A percentile compares a stretch with the other conserved stretches of the same genome.
phyloP scores from a whole-genome alignment of 2,329 filamentous ascomycete genomes.

The Didymellaceae sp. region DNA sequence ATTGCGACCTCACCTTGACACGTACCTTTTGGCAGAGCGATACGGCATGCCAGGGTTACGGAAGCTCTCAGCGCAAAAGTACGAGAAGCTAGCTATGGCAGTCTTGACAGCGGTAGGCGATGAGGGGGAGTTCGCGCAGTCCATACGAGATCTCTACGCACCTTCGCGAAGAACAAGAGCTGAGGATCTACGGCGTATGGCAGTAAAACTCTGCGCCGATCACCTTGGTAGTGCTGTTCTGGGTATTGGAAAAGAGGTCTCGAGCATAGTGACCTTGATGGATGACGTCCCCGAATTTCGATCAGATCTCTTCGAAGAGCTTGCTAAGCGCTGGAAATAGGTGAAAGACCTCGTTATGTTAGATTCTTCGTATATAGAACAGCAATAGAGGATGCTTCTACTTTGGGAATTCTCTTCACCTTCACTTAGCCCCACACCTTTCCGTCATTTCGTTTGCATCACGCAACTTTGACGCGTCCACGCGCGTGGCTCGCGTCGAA shows the following conservation, averaged over 20 bases:
- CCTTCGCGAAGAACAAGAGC: conserved; percentile 30
- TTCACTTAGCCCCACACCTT: neutral
- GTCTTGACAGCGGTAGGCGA: conserved; percentile 31
- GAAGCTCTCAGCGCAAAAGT: conserved; percentile 35
- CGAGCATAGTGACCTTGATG: conserved; percentile 37
- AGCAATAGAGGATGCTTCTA: no score
- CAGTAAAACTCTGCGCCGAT: conserved; percentile 38
- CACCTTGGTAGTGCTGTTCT: conserved; percentile 39
- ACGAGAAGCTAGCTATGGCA: conserved; percentile 30
- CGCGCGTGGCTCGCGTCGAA: conserved; percentile 7
- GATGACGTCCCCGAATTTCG: conserved; percentile 41
- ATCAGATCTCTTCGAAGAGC: conserved; percentile 39
- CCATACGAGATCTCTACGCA: conserved; percentile 36
- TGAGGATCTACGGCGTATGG: conserved; percentile 28
- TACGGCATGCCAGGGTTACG: conserved; percentile 37
- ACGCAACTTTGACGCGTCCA: conserved; percentile 1
- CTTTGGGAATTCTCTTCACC: conserved; percentile 1
- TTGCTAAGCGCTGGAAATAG: conserved; percentile 35
- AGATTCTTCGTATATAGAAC: no score
- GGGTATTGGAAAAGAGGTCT: conserved; percentile 34
- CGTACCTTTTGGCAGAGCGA: conserved; percentile 39
- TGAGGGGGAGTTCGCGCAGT: conserved; percentile 33
- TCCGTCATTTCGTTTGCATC: neutral
- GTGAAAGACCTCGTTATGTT: neutral
- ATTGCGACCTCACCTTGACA: conserved; percentile 35